Base-by-base conservation (phyloP, 2,329 filamentous ascomycete species). In the Ceratocystis papillata region DNA sequence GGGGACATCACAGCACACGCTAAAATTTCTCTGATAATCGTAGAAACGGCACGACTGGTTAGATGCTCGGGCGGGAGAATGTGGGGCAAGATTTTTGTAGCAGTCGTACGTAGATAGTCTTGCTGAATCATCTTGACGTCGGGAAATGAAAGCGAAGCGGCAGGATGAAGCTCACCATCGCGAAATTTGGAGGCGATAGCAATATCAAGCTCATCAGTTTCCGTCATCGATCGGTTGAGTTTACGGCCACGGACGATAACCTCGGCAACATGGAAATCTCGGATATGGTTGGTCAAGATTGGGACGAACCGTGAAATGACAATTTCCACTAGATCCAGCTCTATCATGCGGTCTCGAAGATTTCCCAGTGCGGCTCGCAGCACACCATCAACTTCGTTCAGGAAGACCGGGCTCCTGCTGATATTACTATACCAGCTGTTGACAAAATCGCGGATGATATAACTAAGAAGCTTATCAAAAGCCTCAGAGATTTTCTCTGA, bases 131-230 rank as follows among this genome's bases (percentile, higher is more conserved):
- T 79, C 74, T 90, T 94, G 68, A 86, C 89, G 72, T 96, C 92
- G 1, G 90, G 88, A 72, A 90, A 91, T 41, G 88, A 85, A 71
- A 96, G 77, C 15, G 87, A 88, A 4, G 89, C 92, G 4, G 94
- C 94, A 3, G 89, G 82, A 73, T 99, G 95, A 67, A 99, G 79
- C 69, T 88, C 90, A 30, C 93, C 93, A 74, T 95, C 88, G 65
- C 83, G 87, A 75, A 94, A 99, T 76, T 96, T 96, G 50, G 84
- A 87, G n/a, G 94, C 94, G 75, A 99, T 96, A 1, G 94, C 94
- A 70, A 96, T 80, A 75, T 97, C 92, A 71, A 99, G 79, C 80
- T 99, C 94, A 73, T 96, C 93, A 0, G 92, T 96, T 76, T 99
- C 94, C 2, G 95, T 97, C 65, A 99, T 86, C 70, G 87, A 91